Base-by-base conservation (phyloP, 164 flowering plant species). In the Sedum album region DNA sequence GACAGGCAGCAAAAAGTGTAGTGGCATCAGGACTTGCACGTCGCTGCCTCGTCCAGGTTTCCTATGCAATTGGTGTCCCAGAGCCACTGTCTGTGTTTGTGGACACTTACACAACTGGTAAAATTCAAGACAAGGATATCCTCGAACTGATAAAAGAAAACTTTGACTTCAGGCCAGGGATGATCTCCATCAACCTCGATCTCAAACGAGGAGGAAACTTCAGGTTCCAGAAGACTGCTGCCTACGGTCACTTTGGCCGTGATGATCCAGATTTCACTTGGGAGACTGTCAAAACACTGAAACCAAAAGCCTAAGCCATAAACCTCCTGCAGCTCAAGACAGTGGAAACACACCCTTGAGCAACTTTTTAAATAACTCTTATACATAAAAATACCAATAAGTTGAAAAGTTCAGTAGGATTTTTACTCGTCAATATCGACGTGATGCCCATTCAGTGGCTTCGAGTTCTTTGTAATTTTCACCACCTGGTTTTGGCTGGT, bases 1-100 rank as follows among this genome's bases (percentile, higher is more conserved):
- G 90, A 73, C 90, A 86, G 75, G 90, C 90, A 14, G 90, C 90
- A 28, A 86, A 86, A 81, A 86, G 91, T 66, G 78, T 84, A 31
- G 91, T 86, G 46, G 85, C 88, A 9, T 74, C 82, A 10, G 87
- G 91, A 48, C 85, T 84, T 61, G 91, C 91, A 1, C 79, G 91
- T 1, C 82, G 91, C 31, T 86, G 91, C 70, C 72, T 86, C 74
- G 91, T 86, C 80, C 88, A 86, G 72, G 84, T 86, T 8, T 86
- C 91, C 7, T 86, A 86, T 67, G 91, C 91, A 9, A 86, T 84
- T 71, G 91, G 91, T 53, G 87, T 86, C 8, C 85, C 90, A 0
- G 88, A 84, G 68, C 90, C 90, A 5, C 65, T 86, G 36, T 86
- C 91, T 0, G 88, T 84, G 39, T 83, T 80, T 61, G 91, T 84